Evolutionary conservation across 2,329 filamentous ascomycete genomes (phyloP), one percentile per base, ranked within the genome.

Genomic region (Cryphonectria radicalis): DNA sequence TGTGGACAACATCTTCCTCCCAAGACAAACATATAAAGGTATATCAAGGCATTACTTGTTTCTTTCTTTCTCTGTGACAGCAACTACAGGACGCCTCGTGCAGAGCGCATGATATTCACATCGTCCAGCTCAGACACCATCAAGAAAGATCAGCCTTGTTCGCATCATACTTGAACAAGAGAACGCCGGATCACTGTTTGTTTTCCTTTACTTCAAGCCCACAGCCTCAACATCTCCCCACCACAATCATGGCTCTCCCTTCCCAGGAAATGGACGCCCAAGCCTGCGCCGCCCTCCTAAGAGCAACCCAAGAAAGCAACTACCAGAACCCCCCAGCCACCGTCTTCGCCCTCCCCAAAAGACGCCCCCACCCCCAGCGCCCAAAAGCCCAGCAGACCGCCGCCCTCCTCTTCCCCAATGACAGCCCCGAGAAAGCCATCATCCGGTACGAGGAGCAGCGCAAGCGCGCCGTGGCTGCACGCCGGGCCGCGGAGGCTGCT

Each of bases 281-380:
- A 7, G 4, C 43, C 43, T 59, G 32, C 11, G 66, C 55, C 25
- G 4, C 37, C 8, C 66, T 67, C 13, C n/a, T 67, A 2, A 55
- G 25, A 35, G 4, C 11, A 1, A 25, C 53, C 55, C 66, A 60
- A 3, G 53, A 67, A 14, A 11, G 0, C 53, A 17, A 28, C 35
- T 62, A 67, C 35, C 14, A 17, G 4, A 11, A 17, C 1, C 22
- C 60, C 22, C 66, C 66, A 1, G 13, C 35, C n/a, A 40, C 22
- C 37, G 7, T 67, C 37, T 35, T 67, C 66, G 11, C 10, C 37
- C 35, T 67, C 10, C 66, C 66, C 50, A 37, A 40, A 10, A 14
- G 66, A 22, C 53, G 66, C 40, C 66, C 66, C 32, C 66, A 50
- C 35, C 10, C 66, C 25, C 66, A 67, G 66, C 66, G 66, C 37